Evolutionary conservation across 805 yeast genomes (phyloP).

Genomic region (Candida namnaoensis): DNA sequence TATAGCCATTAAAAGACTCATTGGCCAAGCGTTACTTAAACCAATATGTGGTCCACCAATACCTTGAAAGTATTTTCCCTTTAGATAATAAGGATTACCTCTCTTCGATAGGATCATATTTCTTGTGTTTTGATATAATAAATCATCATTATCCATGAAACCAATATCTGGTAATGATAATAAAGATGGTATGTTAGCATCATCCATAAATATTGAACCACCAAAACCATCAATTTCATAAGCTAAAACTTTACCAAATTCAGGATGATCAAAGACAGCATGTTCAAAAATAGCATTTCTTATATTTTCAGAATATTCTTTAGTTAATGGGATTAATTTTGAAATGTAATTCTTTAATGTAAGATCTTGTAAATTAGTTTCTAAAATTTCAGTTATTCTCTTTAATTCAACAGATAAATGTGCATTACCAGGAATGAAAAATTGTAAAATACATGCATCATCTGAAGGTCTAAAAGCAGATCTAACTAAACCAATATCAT

Average conservation of each 20-base stretch:
- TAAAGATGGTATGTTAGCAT: conserved; percentile 82
- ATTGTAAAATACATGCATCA: conserved; percentile 74
- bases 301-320: conserved; percentile 32
- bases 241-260: conserved; percentile 72
- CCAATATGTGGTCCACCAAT: conserved; percentile 93
- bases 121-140: conserved; percentile 69
- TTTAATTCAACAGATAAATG: conserved; percentile 58
- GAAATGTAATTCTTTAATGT: conserved; percentile 14
- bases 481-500: conserved; percentile 60
- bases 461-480: conserved; percentile 87
- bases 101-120: conserved; percentile 57
- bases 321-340: conserved; percentile 19
- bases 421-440: conserved; percentile 81
- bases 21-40: conserved; percentile 78
- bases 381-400: conserved; percentile 23
- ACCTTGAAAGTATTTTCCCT: conserved; percentile 60
- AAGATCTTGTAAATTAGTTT: conserved; percentile 6
- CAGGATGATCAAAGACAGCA: conserved; percentile 62
- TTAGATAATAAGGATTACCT: conserved; percentile 74
- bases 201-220: conserved; percentile 69
- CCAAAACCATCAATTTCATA: conserved; percentile 89
- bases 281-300: conserved; percentile 47
- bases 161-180: conserved; percentile 78
- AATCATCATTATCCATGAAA: conserved; percentile 39
- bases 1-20: conserved; percentile 69